Conservation (phyloP, 495 filamentous ascomycete species). For the Penicillium paradoxum region DNA sequence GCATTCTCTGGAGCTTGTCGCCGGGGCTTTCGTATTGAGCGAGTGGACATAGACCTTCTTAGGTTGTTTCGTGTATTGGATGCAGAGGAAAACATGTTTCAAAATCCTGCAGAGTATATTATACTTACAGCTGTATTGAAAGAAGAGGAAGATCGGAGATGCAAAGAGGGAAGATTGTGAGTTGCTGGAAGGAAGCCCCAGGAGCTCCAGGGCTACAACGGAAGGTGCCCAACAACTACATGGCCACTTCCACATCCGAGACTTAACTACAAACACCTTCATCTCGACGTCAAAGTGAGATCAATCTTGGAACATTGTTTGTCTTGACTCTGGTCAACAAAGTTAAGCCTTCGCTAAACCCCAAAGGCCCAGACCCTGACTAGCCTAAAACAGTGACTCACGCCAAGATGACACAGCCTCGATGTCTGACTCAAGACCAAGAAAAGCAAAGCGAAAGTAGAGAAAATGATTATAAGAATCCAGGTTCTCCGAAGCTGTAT, state of each 20-base stretch:
- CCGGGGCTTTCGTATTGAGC: constrained; percentile 47
- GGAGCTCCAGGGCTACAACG: not conserved
- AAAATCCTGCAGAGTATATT: constrained; percentile 20
- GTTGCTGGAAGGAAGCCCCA: not conserved
- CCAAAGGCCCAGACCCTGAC: not conserved
- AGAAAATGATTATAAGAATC: not conserved
- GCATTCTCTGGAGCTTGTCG: constrained; percentile 37
- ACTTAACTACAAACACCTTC: not conserved
- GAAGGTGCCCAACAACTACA: not conserved
- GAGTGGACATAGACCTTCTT: constrained; percentile 58
- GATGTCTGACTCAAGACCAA: not conserved
- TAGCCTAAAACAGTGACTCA: not conserved
- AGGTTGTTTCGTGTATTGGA: constrained; percentile 41
- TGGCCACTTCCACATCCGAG: not conserved
- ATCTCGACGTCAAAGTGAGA: too few relatives aligned
- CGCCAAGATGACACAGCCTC: not conserved
- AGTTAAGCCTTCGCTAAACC: not conserved
- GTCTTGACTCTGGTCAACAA: not conserved
- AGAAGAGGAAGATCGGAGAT: not conserved
- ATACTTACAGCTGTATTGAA: not conserved
- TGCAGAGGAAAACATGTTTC: constrained; percentile 25
- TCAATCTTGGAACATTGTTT: too few relatives aligned
- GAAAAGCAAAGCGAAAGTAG: not conserved
- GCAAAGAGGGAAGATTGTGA: not conserved
- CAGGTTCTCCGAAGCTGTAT: not conserved